Evolutionary conservation across 2,329 filamentous ascomycete genomes (phyloP), one percentile per base, ranked within the genome.

Genomic region (Xylaria sp.): DNA sequence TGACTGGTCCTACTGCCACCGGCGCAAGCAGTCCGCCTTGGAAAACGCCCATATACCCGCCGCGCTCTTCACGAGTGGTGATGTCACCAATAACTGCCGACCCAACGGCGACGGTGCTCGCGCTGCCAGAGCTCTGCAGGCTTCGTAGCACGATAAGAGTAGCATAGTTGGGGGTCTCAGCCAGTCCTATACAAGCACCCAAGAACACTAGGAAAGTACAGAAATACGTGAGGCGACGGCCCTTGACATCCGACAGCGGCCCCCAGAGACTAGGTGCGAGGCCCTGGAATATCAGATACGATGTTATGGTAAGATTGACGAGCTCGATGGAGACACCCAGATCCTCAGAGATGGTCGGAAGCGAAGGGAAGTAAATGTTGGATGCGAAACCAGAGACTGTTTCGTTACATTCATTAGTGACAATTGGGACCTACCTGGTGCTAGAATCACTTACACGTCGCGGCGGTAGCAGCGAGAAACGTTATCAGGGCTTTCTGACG

Each of bases 61-160:
- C 88, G 56, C 89, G 82, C 73, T 91, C 88, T 0, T 83, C 82
- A 1, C 83, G 83, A 0, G 87, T 88, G 0, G 85, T 84, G 3
- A 90, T 81, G 72, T 91, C 90, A 1, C 85, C 85, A 3, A 91
- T 84, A 0, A 90, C 84, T 0, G 84, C 89, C 1, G 75, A 74
- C 5, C 78, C 77, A 18, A 91, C 80, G 0, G 89, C 84, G 32
- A 90, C 82, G 0, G 87, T 89, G 7, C 85, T 85, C 44, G 84
- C 85, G 69, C 83, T 86, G 0, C 88, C 87, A 0, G 82, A 80
- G 55, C 83, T 86, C 69, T 89, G 87, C 4, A 89, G 68, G 71
- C 83, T 84, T 10, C 87, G 79, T 13, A 89, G 75, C 1, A 87
- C 77, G 12, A 89, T 69, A 12, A 89, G 77, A 0, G 83, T 80